A percentile compares a stretch with the other conserved stretches of the same genome.
Evolutionary conservation across 352 stramenopile species (phyloP).

Genomic region (Pelagophyceae sp.): DNA sequence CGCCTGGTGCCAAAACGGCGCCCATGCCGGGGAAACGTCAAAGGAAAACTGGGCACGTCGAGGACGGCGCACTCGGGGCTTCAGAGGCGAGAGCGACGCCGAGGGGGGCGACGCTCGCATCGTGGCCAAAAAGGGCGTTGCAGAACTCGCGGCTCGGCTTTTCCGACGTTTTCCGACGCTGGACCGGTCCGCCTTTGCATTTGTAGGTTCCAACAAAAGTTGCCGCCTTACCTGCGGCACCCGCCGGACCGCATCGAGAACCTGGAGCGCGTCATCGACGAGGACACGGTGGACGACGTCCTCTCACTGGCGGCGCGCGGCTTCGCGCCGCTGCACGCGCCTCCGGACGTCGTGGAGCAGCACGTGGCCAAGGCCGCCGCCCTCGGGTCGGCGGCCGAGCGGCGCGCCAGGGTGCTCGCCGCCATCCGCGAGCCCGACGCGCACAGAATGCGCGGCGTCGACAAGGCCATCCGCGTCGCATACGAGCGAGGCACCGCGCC

Average conservation of each 20-base stretch:
- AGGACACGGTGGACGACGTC: slow-evolving; percentile 62
- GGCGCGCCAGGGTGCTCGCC: slow-evolving; percentile 50
- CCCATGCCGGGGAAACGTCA: too few relatives aligned
- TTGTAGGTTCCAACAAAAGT: slow-evolving; percentile 87
- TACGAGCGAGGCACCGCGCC: too few relatives aligned
- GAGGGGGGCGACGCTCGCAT: too few relatives aligned
- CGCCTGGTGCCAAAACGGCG: too few relatives aligned
- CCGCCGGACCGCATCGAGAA: slow-evolving; percentile 88
- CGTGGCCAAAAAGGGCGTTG: too few relatives aligned
- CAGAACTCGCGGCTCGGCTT: too few relatives aligned
- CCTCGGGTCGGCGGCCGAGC: background rate
- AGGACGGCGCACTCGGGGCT: too few relatives aligned
- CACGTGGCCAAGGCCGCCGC: background rate
- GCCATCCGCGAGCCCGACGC: slow-evolving; percentile 29
- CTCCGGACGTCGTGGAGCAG: background rate
- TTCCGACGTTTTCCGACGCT: too few relatives aligned
- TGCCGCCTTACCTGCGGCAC: slow-evolving; percentile 92
- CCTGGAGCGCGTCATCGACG: slow-evolving; percentile 65
- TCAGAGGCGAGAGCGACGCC: too few relatives aligned
- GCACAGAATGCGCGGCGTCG: background rate
- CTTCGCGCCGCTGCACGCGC: slow-evolving; percentile 12
- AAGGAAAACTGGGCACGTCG: too few relatives aligned
- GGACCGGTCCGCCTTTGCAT: too few relatives aligned
- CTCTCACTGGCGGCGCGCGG: slow-evolving; percentile 32
- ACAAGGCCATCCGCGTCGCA: slow-evolving; percentile 63